A percentile compares a stretch with the other conserved stretches of the same genome.
These are phyloP conservation scores for Diacronema lutheri DNA, from an alignment of 78 protist genomes.

Conservation along the genomic window DNA sequence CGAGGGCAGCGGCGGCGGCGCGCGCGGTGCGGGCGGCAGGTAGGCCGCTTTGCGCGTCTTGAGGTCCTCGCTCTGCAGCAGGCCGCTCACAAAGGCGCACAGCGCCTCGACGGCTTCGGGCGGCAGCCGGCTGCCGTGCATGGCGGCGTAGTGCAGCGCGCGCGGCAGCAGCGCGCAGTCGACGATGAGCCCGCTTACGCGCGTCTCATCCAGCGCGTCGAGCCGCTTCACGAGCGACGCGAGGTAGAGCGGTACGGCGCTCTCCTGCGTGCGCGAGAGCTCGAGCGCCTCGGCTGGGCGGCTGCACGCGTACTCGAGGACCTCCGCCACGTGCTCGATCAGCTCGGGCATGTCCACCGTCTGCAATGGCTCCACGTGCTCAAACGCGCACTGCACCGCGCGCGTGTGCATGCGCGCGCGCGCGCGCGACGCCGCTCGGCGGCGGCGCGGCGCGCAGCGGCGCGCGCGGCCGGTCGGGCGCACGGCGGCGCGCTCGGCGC, in stretches of 20 bases:
- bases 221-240: not conserved
- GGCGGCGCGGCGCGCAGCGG: not conserved
- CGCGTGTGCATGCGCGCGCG: not conserved
- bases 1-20: too few relatives aligned
- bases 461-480: too few relatives aligned
- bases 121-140: too few relatives aligned
- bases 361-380: constrained; percentile 15
- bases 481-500: not conserved
- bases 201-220: not conserved
- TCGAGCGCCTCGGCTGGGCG: not conserved
- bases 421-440: not conserved
- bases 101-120: too few relatives aligned
- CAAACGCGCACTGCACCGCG: not conserved
- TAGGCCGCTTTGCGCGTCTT: too few relatives aligned
- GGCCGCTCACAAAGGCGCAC: too few relatives aligned
- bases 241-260: not conserved
- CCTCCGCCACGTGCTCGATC: not conserved
- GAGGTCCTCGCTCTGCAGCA: too few relatives aligned
- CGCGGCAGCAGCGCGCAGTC: not conserved
- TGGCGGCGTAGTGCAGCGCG: not conserved
- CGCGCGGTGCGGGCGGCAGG: too few relatives aligned
- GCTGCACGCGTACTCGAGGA: not conserved
- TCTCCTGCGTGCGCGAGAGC: not conserved
- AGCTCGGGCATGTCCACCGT: constrained; percentile 20
- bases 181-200: not conserved